Conservation (phyloP, 305 asterid genomes). For the Fraxinus velutina region DNA sequence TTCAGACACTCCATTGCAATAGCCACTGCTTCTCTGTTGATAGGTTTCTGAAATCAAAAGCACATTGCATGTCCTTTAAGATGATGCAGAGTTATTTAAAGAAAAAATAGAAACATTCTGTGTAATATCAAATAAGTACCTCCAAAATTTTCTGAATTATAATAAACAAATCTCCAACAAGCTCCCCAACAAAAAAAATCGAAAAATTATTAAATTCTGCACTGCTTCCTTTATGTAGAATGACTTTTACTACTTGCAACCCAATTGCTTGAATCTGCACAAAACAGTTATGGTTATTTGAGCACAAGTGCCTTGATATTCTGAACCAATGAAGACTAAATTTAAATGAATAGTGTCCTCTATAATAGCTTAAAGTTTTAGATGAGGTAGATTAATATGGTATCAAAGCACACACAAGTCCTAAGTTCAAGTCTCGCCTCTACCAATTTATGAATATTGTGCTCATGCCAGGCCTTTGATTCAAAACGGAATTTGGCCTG, state of each 20-base stretch:
- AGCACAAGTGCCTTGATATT: not conserved
- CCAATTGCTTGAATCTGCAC: slow-evolving; percentile 79
- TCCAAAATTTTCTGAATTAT: slow-evolving; percentile 45
- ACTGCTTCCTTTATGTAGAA: slow-evolving; percentile 59
- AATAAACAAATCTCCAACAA: slow-evolving; percentile 52
- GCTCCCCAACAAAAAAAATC: slow-evolving; percentile 80
- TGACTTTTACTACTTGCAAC: slow-evolving; percentile 73
- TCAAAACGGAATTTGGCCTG: not conserved
- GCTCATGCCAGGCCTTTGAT: not conserved
- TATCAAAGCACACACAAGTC: not conserved
- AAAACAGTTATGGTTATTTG: slow-evolving; percentile 18
- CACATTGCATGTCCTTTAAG: slow-evolving; percentile 24
- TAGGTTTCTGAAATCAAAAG: slow-evolving; percentile 53
- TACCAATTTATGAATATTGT: not conserved
- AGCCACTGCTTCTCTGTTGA: slow-evolving; percentile 63
- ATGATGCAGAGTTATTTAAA: slow-evolving; percentile 16
- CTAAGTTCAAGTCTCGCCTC: not conserved
- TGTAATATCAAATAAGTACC: slow-evolving; percentile 37
- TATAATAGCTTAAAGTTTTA: not conserved
- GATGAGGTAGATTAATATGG: not conserved
- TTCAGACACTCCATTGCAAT: slow-evolving; percentile 86
- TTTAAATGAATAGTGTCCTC: not conserved
- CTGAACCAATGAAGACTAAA: not conserved
- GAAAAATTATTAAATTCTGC: slow-evolving; percentile 45
- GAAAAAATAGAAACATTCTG: not conserved